A percentile compares a stretch with the other conserved stretches of the same genome.
These are phyloP conservation scores for Marchantia polymorpha DNA, from an alignment of 225 moss, liverwort and hornwort species.

Conservation along the genomic window DNA sequence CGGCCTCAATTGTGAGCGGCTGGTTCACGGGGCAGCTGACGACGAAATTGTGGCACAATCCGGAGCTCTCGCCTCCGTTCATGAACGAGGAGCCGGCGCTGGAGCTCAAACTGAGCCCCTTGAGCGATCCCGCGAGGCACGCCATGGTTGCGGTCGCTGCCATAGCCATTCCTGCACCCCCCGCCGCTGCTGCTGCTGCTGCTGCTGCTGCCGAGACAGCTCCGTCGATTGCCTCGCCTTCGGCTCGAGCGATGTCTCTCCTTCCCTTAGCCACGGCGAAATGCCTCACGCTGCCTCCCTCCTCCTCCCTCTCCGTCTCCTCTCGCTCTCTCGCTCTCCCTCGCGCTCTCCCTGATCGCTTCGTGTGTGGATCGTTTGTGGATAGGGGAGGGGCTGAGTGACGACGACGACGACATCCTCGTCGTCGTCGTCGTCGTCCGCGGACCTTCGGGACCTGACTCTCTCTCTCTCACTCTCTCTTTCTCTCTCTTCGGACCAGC, in stretches of 20 bases:
- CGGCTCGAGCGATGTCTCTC: background rate
- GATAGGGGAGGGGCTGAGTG: background rate
- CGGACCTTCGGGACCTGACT: too few relatives aligned
- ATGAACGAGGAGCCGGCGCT: constrained; percentile 42
- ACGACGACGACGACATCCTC: too few relatives aligned
- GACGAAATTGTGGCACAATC: background rate
- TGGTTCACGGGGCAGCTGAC: background rate
- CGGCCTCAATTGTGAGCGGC: constrained; percentile 65
- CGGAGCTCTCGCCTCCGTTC: constrained; percentile 25
- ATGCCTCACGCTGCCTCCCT: background rate
- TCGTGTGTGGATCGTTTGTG: background rate
- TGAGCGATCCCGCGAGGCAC: constrained; percentile 49
- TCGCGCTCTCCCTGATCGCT: background rate
- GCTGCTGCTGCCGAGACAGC: too few relatives aligned
- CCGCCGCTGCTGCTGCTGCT: too few relatives aligned
- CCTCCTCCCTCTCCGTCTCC: background rate
- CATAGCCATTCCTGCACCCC: constrained; percentile 14
- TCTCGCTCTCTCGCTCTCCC: background rate
- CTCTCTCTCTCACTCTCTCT: too few relatives aligned
- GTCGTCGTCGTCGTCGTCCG: too few relatives aligned
- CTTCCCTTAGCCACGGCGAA: background rate
- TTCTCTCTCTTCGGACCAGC: too few relatives aligned
- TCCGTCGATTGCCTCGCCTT: background rate
- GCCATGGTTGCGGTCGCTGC: constrained; percentile 33
- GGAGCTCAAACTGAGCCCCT: constrained; percentile 51